A percentile compares a stretch with the other conserved stretches of the same genome.
phyloP scores from a whole-genome alignment of 805 yeast species.

The Kodamaea laetipori region DNA sequence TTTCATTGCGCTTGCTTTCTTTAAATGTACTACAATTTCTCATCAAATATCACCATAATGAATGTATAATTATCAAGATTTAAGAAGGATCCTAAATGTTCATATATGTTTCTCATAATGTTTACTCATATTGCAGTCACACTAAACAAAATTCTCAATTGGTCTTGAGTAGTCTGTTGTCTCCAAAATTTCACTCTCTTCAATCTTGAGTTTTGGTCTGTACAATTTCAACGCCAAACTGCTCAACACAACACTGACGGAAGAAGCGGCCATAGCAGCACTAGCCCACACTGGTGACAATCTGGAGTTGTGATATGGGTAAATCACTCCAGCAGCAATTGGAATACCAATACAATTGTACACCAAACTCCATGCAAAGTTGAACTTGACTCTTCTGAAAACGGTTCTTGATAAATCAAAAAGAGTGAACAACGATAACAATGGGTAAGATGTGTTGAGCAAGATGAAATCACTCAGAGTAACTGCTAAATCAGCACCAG shows the following conservation, averaged over 20 bases:
- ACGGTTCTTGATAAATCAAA: conserved; percentile 53
- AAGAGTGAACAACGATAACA: conserved; percentile 55
- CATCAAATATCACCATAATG: background rate
- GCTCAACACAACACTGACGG: conserved; percentile 59
- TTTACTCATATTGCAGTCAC: too few species aligned
- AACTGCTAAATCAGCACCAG: conserved; percentile 76
- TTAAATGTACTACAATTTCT: conserved; percentile 1
- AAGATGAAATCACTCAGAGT: conserved; percentile 75
- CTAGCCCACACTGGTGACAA: conserved; percentile 67
- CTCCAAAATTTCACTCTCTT: conserved; percentile 1
- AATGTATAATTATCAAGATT: background rate
- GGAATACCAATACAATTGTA: conserved; percentile 62
- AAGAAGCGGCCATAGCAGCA: conserved; percentile 65
- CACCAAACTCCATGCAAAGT: conserved; percentile 60
- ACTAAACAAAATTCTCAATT: background rate
- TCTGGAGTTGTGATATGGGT: conserved; percentile 55
- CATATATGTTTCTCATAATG: too few species aligned
- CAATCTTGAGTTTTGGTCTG: conserved; percentile 34
- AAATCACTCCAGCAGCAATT: conserved; percentile 67
- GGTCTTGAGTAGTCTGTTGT: background rate
- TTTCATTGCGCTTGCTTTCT: background rate
- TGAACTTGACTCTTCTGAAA: conserved; percentile 55
- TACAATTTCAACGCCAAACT: conserved; percentile 54
- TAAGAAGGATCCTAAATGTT: too few species aligned
- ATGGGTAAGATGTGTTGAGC: conserved; percentile 53